Conservation (phyloP, 2,329 filamentous ascomycete species). For the Hypoxylon sp. region DNA sequence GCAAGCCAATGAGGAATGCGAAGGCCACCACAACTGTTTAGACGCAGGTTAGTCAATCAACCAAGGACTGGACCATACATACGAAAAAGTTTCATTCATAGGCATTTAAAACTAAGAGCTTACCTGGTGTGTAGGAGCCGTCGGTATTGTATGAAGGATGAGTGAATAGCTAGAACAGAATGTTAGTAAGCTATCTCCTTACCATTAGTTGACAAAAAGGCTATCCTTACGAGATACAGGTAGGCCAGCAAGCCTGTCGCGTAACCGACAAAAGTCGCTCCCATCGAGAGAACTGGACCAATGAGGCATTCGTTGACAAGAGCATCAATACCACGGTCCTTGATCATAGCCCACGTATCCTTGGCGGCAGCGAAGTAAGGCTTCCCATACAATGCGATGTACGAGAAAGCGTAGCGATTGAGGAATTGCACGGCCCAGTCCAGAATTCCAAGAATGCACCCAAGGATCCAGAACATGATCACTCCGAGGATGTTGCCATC, state of each 20-base stretch:
- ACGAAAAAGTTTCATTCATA: neutral
- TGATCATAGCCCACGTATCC: conserved; percentile 92
- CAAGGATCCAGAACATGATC: conserved; percentile 79
- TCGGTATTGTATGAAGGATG: conserved; percentile 46
- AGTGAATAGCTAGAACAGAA: conserved; percentile 45
- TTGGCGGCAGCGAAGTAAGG: conserved; percentile 88
- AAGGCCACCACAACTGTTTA: conserved; percentile 50
- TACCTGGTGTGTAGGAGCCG: conserved; percentile 50
- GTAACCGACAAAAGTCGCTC: conserved; percentile 84
- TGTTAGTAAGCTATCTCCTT: conserved; percentile 13
- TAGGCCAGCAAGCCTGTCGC: conserved; percentile 85
- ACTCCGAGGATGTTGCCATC: conserved; percentile 75
- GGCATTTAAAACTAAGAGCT: conserved; percentile 7
- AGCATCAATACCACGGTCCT: conserved; percentile 89
- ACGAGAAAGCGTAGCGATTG: conserved; percentile 92
- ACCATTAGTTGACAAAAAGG: conserved; percentile 64
- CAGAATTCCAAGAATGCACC: conserved; percentile 81
- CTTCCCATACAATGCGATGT: conserved; percentile 94
- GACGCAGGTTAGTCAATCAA: conserved; percentile 4
- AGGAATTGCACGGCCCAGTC: conserved; percentile 90
- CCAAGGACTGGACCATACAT: neutral
- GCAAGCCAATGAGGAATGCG: conserved; percentile 88
- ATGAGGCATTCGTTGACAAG: conserved; percentile 90
- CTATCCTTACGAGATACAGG: conserved; percentile 86
- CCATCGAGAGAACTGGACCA: conserved; percentile 69